Evolutionary conservation across 2,329 filamentous ascomycete species (phyloP).

Genomic region (Thelonectria blattea): DNA sequence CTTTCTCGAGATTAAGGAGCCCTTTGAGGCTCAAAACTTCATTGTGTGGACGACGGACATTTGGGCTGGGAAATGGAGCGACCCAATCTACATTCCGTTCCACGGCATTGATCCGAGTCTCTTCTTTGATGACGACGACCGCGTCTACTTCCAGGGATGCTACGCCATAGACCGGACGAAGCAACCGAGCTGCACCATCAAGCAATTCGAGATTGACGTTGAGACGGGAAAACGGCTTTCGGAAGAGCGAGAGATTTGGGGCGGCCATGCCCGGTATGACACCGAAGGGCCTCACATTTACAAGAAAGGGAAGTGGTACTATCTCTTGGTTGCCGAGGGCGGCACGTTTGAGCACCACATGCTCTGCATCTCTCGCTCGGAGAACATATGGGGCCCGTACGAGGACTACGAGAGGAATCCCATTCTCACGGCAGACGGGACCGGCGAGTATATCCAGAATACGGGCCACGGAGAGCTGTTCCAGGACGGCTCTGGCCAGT

Average conservation of each 20-base stretch:
- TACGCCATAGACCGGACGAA: conserved; percentile 12
- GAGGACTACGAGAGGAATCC: conserved; percentile 42
- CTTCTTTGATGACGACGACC: conserved; percentile 46
- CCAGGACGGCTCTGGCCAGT: conserved; percentile 28
- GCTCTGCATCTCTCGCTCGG: conserved; percentile 30
- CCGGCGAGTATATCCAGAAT: conserved; percentile 31
- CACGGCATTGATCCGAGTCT: conserved; percentile 52
- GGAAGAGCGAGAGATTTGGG: conserved; percentile 27
- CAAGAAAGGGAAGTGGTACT: conserved; percentile 50
- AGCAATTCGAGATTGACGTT: conserved; percentile 33
- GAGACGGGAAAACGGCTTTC: conserved; percentile 29
- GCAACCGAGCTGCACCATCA: conserved; percentile 32
- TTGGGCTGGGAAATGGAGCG: conserved; percentile 34
- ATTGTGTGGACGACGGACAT: conserved; percentile 33
- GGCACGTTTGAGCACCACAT: conserved; percentile 44
- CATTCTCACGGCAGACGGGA: conserved; percentile 38
- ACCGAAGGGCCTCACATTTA: conserved; percentile 48
- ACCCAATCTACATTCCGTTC: conserved; percentile 46
- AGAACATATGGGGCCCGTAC: conserved; percentile 39
- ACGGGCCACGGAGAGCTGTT: conserved; percentile 36
- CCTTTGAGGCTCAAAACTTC: conserved; percentile 30
- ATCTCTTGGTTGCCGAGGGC: conserved; percentile 52
- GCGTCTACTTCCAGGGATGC: conserved; percentile 39
- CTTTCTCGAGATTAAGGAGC: neutral
- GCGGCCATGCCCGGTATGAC: conserved; percentile 27